phyloP scores from a whole-genome alignment of 2,329 filamentous ascomycete genomes.

The Gaeumannomyces tritici region DNA sequence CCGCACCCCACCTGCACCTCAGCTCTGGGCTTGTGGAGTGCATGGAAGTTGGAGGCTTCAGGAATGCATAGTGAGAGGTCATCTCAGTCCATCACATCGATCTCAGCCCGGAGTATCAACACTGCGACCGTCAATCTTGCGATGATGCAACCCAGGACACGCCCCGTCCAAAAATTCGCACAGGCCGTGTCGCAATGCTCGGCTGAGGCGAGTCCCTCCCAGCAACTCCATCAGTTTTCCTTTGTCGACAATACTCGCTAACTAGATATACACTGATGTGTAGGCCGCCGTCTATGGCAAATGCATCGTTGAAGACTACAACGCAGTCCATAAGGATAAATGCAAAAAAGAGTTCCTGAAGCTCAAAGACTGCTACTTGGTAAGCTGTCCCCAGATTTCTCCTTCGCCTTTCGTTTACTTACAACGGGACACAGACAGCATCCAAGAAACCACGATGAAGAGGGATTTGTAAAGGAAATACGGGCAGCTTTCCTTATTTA shows the following conservation, averaged over 20 bases:
- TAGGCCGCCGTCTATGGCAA: constrained; percentile 82
- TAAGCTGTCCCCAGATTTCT: constrained; percentile 29
- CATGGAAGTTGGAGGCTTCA: not conserved
- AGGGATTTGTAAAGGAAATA: not conserved
- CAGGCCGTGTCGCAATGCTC: constrained; percentile 45
- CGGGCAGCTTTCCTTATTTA: not conserved
- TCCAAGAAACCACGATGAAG: constrained; percentile 10
- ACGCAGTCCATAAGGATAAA: constrained; percentile 82
- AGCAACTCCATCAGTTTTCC: not conserved
- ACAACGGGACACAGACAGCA: constrained; percentile 9
- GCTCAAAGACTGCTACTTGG: constrained; percentile 81
- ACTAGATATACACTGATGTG: not conserved
- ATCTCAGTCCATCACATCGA: not conserved
- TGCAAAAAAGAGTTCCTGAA: constrained; percentile 77
- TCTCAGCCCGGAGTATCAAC: not conserved
- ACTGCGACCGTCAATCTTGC: constrained; percentile 2
- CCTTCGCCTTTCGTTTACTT: not conserved
- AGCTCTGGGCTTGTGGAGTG: too few species aligned
- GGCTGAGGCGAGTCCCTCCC: constrained; percentile 32
- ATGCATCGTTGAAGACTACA: constrained; percentile 86
- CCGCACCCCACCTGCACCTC: not conserved
- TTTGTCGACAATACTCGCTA: not conserved
- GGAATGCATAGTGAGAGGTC: too few species aligned
- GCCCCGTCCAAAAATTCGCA: constrained; percentile 47
- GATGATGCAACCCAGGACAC: constrained; percentile 25